Percentiles rank a stretch among this genome's conserved stretches.
phyloP scores from a whole-genome alignment of 345 rosid species.

The Brassica rapa region DNA sequence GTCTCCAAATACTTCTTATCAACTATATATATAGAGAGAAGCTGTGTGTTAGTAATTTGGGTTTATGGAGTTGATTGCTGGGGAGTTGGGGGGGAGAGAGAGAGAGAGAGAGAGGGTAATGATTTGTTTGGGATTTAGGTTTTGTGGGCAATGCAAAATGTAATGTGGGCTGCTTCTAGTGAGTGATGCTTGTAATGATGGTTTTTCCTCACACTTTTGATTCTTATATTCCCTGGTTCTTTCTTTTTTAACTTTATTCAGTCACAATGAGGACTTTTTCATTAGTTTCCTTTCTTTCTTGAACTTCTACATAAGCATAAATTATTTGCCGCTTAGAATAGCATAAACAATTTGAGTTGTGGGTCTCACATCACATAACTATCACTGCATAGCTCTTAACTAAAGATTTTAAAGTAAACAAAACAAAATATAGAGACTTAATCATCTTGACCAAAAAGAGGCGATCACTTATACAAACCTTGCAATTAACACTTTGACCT shows the following conservation, averaged over 20 bases:
- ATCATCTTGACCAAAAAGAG: neutral
- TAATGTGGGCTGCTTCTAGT: constrained; percentile 38
- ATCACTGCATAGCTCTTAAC: neutral
- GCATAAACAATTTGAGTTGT: constrained; percentile 24
- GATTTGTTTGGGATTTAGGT: constrained; percentile 37
- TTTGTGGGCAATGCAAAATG: constrained; percentile 26
- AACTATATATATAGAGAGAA: constrained; percentile 13
- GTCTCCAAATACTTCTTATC: constrained; percentile 9
- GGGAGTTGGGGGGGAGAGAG: neutral
- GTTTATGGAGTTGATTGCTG: constrained; percentile 9
- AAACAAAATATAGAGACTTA: neutral
- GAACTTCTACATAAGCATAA: constrained; percentile 32
- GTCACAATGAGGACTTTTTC: constrained; percentile 26
- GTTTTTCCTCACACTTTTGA: constrained; percentile 27
- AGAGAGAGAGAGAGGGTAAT: constrained; percentile 11
- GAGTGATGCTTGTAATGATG: constrained; percentile 43
- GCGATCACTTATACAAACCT: neutral
- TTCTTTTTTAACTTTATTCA: constrained; percentile 5
- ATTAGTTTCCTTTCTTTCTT: constrained; percentile 27
- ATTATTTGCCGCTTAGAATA: constrained; percentile 33
- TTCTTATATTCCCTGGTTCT: constrained; percentile 30
- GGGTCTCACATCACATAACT: constrained; percentile 14
- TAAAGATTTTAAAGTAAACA: neutral
- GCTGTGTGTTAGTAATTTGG: constrained; percentile 7
- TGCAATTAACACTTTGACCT: neutral